These are phyloP conservation scores for Citrus inodora DNA, from an alignment of 345 rosid genomes.

Conservation along the genomic window DNA sequence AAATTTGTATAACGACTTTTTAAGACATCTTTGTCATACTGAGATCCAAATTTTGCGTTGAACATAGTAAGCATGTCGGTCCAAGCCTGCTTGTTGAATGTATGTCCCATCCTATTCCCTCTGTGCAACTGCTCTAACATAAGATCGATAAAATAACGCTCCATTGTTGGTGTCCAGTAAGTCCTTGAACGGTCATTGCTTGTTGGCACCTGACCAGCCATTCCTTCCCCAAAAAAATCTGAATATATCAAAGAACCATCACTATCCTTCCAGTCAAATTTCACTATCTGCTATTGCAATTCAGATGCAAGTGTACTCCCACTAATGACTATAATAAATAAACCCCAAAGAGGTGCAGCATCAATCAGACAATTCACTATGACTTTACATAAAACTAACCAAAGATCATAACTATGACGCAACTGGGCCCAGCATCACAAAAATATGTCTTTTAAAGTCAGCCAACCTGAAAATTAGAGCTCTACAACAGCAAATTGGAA, in stretches of 20 bases:
- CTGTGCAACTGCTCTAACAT: conserved; percentile 79
- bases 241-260: background rate
- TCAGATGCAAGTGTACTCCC: background rate
- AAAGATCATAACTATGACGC: background rate
- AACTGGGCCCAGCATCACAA: background rate
- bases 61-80: conserved; percentile 60
- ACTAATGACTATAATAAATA: background rate
- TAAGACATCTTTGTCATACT: conserved; percentile 76
- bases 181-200: conserved; percentile 67
- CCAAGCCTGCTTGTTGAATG: conserved; percentile 87
- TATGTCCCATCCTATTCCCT: conserved; percentile 75
- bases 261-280: background rate
- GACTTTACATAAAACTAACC: background rate
- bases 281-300: background rate
- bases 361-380: conserved; percentile 1
- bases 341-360: background rate
- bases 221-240: conserved; percentile 13
- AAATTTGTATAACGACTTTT: conserved; percentile 68
- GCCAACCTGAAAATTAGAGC: background rate
- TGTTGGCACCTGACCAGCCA: conserved; percentile 38
- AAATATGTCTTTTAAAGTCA: background rate
- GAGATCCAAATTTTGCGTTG: conserved; percentile 68
- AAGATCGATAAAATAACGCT: conserved; percentile 82
- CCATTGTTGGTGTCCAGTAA: conserved; percentile 85
- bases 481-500: background rate